These are phyloP conservation scores for Boletus sp. DNA, from an alignment of 768 basidiomycete species.

Conservation along the genomic window DNA sequence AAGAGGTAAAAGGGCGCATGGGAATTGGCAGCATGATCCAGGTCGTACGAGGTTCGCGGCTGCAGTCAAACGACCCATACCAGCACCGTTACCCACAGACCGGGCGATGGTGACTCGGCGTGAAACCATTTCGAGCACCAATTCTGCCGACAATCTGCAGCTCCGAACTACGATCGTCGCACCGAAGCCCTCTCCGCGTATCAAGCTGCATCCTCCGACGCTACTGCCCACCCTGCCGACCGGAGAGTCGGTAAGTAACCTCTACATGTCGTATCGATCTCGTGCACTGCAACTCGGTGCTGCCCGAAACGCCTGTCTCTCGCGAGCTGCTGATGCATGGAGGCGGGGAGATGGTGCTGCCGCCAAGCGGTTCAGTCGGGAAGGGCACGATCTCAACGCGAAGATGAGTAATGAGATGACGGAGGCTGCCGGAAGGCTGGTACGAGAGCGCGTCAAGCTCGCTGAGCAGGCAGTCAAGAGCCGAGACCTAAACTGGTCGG, in stretches of 20 bases:
- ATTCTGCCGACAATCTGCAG: slow-evolving; percentile 59
- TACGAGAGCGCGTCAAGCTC: slow-evolving; percentile 75
- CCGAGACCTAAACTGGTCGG: slow-evolving; percentile 73
- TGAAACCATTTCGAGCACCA: slow-evolving; percentile 50
- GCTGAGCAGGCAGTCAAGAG: slow-evolving; percentile 73
- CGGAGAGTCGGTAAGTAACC: slow-evolving; percentile 69
- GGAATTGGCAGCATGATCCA: slow-evolving; percentile 63
- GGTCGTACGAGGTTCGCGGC: slow-evolving; percentile 87
- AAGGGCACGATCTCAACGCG: slow-evolving; percentile 90
- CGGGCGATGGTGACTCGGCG: slow-evolving; percentile 48
- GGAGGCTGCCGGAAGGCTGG: slow-evolving; percentile 79
- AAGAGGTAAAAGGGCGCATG: slow-evolving; percentile 43
- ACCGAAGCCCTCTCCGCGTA: slow-evolving; percentile 77
- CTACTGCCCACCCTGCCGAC: slow-evolving; percentile 88
- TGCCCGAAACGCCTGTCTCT: slow-evolving; percentile 90
- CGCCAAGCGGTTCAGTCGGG: slow-evolving; percentile 90
- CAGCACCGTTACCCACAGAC: slow-evolving; percentile 36
- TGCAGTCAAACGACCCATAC: slow-evolving; percentile 72
- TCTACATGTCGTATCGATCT: slow-evolving; percentile 89
- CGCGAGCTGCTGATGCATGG: slow-evolving; percentile 95
- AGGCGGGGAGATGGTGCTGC: slow-evolving; percentile 92
- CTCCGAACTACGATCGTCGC: slow-evolving; percentile 70
- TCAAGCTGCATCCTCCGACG: slow-evolving; percentile 79
- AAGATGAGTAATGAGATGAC: slow-evolving; percentile 88
- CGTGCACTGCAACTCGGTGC: slow-evolving; percentile 91